phyloP scores from a whole-genome alignment of 2,329 filamentous ascomycete genomes.

The Colletotrichum incanum region DNA sequence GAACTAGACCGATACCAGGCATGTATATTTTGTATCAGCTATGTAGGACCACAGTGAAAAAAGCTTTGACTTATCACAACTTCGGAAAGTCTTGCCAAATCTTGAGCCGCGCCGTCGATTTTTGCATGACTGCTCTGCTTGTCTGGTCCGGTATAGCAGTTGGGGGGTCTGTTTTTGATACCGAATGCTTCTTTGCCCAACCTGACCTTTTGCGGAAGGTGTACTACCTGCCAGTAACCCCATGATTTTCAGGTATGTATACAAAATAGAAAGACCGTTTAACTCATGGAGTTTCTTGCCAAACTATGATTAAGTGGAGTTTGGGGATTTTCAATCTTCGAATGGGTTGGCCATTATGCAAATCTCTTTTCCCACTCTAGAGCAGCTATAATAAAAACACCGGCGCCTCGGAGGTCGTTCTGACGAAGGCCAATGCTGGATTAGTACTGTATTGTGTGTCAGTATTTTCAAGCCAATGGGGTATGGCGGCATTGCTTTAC shows the following conservation, averaged over 20 bases:
- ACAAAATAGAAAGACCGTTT: too few species aligned
- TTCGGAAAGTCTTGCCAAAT: neutral
- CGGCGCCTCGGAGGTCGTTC: constrained; percentile 49
- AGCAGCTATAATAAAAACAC: constrained; percentile 50
- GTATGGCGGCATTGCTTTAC: constrained; percentile 50
- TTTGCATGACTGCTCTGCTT: too few species aligned
- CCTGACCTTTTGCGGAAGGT: too few species aligned
- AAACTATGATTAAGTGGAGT: too few species aligned
- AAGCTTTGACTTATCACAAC: neutral
- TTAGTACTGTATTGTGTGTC: constrained; percentile 46
- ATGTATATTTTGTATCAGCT: neutral
- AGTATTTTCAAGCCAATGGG: neutral
- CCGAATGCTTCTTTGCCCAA: too few species aligned
- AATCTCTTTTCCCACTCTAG: constrained; percentile 48
- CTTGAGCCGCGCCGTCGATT: too few species aligned
- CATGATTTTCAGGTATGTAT: too few species aligned
- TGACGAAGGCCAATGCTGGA: constrained; percentile 47
- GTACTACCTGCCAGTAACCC: too few species aligned
- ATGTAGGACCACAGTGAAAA: neutral
- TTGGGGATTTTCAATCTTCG: neutral
- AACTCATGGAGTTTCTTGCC: too few species aligned
- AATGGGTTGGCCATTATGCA: neutral
- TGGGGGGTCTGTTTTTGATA: too few species aligned
- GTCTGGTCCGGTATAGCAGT: too few species aligned
- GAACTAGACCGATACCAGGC: constrained; percentile 16